phyloP scores from a whole-genome alignment of 805 yeast genomes.

The Saccharomycopsis sp. region DNA sequence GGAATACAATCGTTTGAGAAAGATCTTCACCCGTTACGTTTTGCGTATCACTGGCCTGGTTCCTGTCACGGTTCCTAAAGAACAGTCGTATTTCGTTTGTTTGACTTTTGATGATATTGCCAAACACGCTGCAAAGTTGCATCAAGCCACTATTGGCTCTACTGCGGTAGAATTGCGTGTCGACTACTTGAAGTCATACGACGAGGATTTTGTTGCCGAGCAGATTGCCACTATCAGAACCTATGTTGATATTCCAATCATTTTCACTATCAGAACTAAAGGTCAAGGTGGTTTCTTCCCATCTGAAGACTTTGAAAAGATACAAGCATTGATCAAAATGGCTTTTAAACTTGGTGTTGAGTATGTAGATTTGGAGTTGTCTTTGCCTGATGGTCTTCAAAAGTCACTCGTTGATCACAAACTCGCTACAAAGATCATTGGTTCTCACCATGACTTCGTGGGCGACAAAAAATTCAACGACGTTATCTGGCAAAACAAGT shows the following conservation, averaged over 20 bases:
- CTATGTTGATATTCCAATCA: conserved; percentile 61
- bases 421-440: conserved; percentile 65
- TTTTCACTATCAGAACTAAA: conserved; percentile 71
- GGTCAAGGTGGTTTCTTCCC: conserved; percentile 82
- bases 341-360: conserved; percentile 78
- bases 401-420: conserved; percentile 45
- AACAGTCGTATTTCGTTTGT: conserved; percentile 63
- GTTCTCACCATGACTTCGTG: conserved; percentile 71
- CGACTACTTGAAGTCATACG: conserved; percentile 52
- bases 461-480: conserved; percentile 60
- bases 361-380: conserved; percentile 72
- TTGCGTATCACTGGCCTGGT: conserved; percentile 53
- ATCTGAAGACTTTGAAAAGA: conserved; percentile 42
- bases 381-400: conserved; percentile 48
- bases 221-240: conserved; percentile 69
- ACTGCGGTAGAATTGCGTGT: conserved; percentile 81
- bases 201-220: conserved; percentile 53
- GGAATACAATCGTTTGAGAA: conserved; percentile 52
- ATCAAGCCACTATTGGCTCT: conserved; percentile 57
- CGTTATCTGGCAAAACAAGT: conserved; percentile 69
- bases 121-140: conserved; percentile 39
- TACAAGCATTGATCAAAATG: conserved; percentile 46
- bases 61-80: conserved; percentile 28
- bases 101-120: conserved; percentile 60
- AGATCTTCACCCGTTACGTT: conserved; percentile 53